phyloP scores from a whole-genome alignment of 129 eudicot genomes.

The Daucus carota region DNA sequence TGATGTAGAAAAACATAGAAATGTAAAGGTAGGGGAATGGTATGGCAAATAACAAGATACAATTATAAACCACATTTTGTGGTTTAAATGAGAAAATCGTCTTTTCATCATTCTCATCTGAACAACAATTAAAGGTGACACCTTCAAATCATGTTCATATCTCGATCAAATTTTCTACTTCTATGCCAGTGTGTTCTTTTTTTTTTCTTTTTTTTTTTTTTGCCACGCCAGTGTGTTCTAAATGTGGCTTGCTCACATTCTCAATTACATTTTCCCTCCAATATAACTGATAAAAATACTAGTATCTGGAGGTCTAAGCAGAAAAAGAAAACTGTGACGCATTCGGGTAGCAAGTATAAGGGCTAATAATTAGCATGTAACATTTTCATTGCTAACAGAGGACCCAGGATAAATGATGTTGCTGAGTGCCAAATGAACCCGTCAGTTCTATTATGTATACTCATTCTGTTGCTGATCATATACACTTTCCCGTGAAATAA shows the following conservation, averaged over 20 bases:
- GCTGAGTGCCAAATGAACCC: background rate
- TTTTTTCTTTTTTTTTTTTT: no score
- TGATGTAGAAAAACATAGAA: no score
- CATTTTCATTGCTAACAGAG: background rate
- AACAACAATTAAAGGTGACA: no score
- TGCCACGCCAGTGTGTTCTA: background rate
- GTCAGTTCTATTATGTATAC: conserved; percentile 2
- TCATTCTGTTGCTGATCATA: conserved; percentile 21
- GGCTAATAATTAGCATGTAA: background rate
- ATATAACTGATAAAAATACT: background rate
- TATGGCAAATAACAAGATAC: no score
- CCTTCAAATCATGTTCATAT: no score
- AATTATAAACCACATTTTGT: no score
- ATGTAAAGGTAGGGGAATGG: no score
- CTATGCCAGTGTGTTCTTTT: background rate
- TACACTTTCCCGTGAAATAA: conserved; percentile 23
- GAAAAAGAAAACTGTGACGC: background rate
- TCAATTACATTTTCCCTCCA: no score
- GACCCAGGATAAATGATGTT: background rate
- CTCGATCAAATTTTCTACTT: no score
- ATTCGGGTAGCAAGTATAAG: background rate
- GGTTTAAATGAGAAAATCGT: no score
- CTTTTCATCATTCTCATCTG: no score
- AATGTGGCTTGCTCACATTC: background rate
- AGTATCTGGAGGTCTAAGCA: background rate